Conservation (phyloP, 257 asterid species). For the Avicennia marina region DNA sequence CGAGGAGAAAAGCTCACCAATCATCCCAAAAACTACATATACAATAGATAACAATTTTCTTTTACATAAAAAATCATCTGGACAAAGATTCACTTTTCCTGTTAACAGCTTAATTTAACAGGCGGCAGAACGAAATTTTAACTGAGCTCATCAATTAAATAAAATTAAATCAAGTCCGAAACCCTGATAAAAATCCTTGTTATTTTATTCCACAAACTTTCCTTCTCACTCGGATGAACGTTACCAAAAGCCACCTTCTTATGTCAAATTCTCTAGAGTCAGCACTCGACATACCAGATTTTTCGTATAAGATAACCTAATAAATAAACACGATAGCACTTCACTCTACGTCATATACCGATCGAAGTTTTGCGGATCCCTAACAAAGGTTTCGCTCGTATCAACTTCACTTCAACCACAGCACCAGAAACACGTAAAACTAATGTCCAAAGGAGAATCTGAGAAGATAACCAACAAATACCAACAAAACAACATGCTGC, state of each 20-base stretch:
- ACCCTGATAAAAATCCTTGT: neutral
- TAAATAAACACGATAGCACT: neutral
- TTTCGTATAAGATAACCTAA: neutral
- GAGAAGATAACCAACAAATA: neutral
- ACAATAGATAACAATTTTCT: neutral
- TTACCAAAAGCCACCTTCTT: neutral
- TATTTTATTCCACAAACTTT: neutral
- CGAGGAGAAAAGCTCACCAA: neutral
- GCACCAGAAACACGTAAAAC: neutral
- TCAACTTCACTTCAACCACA: neutral
- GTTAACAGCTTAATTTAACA: neutral
- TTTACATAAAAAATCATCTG: neutral
- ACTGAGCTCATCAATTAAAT: neutral
- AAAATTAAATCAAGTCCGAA: neutral
- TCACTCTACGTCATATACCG: neutral
- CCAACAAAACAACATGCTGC: neutral
- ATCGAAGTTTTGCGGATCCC: conserved; percentile 1
- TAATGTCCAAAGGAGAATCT: neutral
- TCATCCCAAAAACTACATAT: neutral
- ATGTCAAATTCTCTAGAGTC: neutral
- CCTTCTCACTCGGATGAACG: neutral
- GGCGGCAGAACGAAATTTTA: neutral
- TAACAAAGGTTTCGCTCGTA: neutral
- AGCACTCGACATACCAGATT: neutral
- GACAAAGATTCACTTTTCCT: neutral